Percentiles rank a stretch among this genome's conserved stretches.
These are phyloP conservation scores for Globisporangium ultimum DNA, from an alignment of 352 stramenopile genomes.

Conservation along the genomic window DNA sequence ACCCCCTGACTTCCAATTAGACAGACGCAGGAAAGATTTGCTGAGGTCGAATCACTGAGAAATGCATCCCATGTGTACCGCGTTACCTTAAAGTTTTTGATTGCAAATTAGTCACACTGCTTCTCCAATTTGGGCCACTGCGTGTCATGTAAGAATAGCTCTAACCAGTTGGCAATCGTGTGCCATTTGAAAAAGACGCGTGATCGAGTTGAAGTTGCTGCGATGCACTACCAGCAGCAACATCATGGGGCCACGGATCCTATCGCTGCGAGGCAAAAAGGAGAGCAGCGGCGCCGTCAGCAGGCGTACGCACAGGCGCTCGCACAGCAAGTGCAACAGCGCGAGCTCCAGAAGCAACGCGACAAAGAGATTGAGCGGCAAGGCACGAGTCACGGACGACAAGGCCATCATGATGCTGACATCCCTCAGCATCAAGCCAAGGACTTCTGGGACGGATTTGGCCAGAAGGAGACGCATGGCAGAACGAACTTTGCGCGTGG, in stretches of 20 bases:
- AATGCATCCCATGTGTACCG: too few species aligned
- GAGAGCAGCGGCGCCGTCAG: conserved; percentile 52
- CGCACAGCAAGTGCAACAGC: conserved; percentile 51
- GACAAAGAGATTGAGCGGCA: conserved; percentile 32
- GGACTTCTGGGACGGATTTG: conserved; percentile 44
- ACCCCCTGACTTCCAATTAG: too few species aligned
- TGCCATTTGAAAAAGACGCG: too few species aligned
- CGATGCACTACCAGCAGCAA: conserved; percentile 15
- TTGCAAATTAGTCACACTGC: too few species aligned
- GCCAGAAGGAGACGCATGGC: conserved; percentile 26
- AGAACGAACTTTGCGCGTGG: conserved; percentile 44
- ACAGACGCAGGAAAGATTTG: too few species aligned
- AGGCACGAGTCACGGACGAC: conserved; percentile 6
- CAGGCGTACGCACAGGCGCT: conserved; percentile 56
- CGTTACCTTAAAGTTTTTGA: too few species aligned
- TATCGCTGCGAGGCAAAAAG: conserved; percentile 24
- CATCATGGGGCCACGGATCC: conserved; percentile 12
- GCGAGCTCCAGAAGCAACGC: conserved; percentile 41
- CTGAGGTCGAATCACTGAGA: too few species aligned
- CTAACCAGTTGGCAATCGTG: too few species aligned
- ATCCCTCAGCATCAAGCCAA: not conserved
- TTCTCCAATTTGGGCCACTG: too few species aligned
- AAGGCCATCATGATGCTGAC: not conserved
- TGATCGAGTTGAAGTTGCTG: too few species aligned
- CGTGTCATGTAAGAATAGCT: too few species aligned